These are phyloP conservation scores for Endothia cerciana DNA, from an alignment of 2,329 filamentous ascomycete genomes.

Conservation along the genomic window DNA sequence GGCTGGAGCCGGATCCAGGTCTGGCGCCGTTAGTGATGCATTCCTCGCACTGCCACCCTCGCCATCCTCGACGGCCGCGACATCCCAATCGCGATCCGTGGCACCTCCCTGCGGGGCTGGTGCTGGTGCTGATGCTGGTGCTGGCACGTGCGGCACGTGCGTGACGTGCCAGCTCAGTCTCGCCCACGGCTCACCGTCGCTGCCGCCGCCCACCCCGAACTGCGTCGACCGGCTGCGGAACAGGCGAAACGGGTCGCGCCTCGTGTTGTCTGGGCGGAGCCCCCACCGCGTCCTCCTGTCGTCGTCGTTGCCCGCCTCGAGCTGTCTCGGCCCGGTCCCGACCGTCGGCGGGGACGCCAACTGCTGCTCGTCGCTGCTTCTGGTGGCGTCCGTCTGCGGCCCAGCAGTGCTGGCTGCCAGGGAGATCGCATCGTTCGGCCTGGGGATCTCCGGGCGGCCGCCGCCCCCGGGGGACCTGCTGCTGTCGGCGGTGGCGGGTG, in stretches of 20 bases:
- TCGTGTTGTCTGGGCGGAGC: background rate
- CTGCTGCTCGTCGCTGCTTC: conserved; percentile 12
- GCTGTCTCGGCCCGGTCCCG: background rate
- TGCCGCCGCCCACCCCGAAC: background rate
- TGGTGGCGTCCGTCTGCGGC: background rate
- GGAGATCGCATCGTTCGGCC: background rate
- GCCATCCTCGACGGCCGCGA: background rate
- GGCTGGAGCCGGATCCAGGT: background rate
- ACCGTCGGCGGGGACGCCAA: background rate
- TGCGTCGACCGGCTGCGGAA: conserved; percentile 22
- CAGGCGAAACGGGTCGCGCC: conserved; percentile 8
- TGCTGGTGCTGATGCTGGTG: background rate
- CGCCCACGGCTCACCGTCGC: background rate
- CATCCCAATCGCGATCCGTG: background rate
- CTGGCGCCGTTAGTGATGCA: conserved; percentile 24
- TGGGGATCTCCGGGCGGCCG: background rate
- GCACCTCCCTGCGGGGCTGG: background rate
- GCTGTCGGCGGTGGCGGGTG: background rate
- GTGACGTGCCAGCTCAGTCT: conserved; percentile 16
- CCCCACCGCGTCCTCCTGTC: background rate
- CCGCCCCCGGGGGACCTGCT: background rate
- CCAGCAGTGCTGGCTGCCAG: background rate
- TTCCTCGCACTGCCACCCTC: conserved; percentile 3
- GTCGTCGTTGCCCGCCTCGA: background rate
- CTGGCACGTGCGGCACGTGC: background rate